Base-by-base conservation (phyloP, 179 eudicot species). In the Corrigiola litoralis region DNA sequence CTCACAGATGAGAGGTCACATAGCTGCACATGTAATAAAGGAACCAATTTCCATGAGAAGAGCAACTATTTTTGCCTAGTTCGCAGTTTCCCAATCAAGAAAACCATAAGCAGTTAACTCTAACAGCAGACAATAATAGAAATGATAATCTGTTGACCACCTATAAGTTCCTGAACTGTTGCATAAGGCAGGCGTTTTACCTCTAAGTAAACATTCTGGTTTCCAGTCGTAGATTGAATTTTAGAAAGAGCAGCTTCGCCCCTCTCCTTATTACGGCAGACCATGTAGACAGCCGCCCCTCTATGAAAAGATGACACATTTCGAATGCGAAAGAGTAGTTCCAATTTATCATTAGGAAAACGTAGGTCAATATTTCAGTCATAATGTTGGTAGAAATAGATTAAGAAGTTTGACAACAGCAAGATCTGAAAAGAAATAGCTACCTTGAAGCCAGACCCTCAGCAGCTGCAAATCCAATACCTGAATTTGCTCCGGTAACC, bases 401-500 rank as follows among this genome's bases (percentile, higher is more conserved):
- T 9, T 2, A 13, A 40, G 12, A 37, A 51, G 28, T 14, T 27
- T 33, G 38, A 63, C 5, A 56, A 52, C 16, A 1, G 25, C 24
- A 3, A 50, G 29, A 61, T 58, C 9, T 42, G 16, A 66, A 52
- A 56, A 38, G 23, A 59, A 59, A 42, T n/a, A n/a, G n/a, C n/a
- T 59, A 92, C 99, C 99, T 83, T 58, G 94, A 81, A 69, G 99
- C 98, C 53, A 92, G 90, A 33, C 92, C 95, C 78, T 87, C 79
- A 18, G 98, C 99, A 66, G 92, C 75, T 11, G 99, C 81, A 79
- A 77, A 88, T 49, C 97, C 99, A 65, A 94, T 84, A 61, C 97
- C 99, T 16, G 94, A 77, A 79, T 94, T 94, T 13, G 99, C 99
- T 66, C 99, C 99, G 6, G 97, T 90, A 20, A 94, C 91, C 55